A percentile compares a stretch with the other conserved stretches of the same genome.
phyloP scores from a whole-genome alignment of 495 filamentous ascomycete species.

The Neurospora terricola region DNA sequence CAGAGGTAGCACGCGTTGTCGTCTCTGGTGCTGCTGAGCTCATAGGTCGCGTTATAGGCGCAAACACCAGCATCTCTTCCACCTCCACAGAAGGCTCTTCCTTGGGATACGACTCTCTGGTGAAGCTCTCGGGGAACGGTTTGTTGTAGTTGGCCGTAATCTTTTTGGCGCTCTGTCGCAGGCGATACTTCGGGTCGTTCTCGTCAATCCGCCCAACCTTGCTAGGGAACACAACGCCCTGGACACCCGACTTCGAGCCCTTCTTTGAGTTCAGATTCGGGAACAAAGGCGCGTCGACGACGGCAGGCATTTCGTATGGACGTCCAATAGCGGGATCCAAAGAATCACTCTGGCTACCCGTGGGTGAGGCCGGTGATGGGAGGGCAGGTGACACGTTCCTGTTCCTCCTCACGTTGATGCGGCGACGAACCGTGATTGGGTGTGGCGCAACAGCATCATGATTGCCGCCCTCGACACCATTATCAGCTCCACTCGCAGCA shows the following conservation, averaged over 20 bases:
- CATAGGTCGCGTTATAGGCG: not conserved
- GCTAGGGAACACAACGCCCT: slow-evolving; percentile 18
- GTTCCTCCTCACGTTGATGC: slow-evolving; percentile 23
- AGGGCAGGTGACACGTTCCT: slow-evolving; percentile 26
- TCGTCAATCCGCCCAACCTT: slow-evolving; percentile 23
- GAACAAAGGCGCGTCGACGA: slow-evolving; percentile 19
- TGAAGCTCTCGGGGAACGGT: slow-evolving; percentile 6
- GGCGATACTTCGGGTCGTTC: slow-evolving; percentile 15
- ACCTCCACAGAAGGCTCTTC: slow-evolving; percentile 1
- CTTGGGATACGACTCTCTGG: not conserved
- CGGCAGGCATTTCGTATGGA: slow-evolving; percentile 24
- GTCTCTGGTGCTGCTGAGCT: not conserved
- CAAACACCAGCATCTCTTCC: not conserved
- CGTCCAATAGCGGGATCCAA: slow-evolving; percentile 5
- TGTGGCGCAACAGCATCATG: slow-evolving; percentile 4
- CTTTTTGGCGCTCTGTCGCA: slow-evolving; percentile 16
- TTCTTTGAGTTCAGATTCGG: slow-evolving; percentile 18
- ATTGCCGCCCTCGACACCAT: not conserved
- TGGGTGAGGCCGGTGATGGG: slow-evolving; percentile 14
- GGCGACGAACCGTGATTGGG: slow-evolving; percentile 21
- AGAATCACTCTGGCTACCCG: not conserved
- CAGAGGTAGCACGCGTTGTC: slow-evolving; percentile 13
- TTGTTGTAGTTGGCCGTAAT: slow-evolving; percentile 10
- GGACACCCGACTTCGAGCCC: slow-evolving; percentile 5
- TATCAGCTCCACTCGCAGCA: not conserved